phyloP scores from a whole-genome alignment of 208 protist species.

The Crithidia fasciculata region DNA sequence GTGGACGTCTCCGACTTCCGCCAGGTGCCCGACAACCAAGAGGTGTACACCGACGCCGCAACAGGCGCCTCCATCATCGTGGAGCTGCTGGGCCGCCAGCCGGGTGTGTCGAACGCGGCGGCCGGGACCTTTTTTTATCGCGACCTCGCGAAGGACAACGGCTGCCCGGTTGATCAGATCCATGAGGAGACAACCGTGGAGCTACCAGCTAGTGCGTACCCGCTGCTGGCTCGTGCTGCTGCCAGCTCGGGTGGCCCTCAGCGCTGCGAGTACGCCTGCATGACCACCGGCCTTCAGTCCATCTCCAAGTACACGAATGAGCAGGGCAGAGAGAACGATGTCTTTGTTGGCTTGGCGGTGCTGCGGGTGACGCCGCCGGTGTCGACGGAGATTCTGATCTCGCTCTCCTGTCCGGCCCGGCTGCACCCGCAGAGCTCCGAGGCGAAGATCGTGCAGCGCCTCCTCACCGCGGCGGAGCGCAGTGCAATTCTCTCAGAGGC shows the following conservation, averaged over 20 bases:
- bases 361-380: slow-evolving; percentile 64
- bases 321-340: slow-evolving; percentile 64
- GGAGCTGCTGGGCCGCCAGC: slow-evolving; percentile 68
- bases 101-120: slow-evolving; percentile 42
- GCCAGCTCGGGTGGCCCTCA: slow-evolving; percentile 7
- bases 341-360: slow-evolving; percentile 63
- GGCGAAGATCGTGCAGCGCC: slow-evolving; percentile 44
- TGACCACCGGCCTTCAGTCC: slow-evolving; percentile 52
- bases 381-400: slow-evolving; percentile 67
- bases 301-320: slow-evolving; percentile 83
- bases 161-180: slow-evolving; percentile 30
- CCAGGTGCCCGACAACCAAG: slow-evolving; percentile 81
- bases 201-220: slow-evolving; percentile 41
- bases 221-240: slow-evolving; percentile 23
- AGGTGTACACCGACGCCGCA: slow-evolving; percentile 64
- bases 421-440: slow-evolving; percentile 71
- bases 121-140: slow-evolving; percentile 65
- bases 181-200: background rate
- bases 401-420: slow-evolving; percentile 55
- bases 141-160: slow-evolving; percentile 74
- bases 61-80: slow-evolving; percentile 71
- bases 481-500: slow-evolving; percentile 31
- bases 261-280: slow-evolving; percentile 52
- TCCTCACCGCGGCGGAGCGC: slow-evolving; percentile 52
- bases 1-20: slow-evolving; percentile 71